These are phyloP conservation scores for Aristolochia contorta DNA, from an alignment of 164 flowering plant genomes.

Conservation along the genomic window DNA sequence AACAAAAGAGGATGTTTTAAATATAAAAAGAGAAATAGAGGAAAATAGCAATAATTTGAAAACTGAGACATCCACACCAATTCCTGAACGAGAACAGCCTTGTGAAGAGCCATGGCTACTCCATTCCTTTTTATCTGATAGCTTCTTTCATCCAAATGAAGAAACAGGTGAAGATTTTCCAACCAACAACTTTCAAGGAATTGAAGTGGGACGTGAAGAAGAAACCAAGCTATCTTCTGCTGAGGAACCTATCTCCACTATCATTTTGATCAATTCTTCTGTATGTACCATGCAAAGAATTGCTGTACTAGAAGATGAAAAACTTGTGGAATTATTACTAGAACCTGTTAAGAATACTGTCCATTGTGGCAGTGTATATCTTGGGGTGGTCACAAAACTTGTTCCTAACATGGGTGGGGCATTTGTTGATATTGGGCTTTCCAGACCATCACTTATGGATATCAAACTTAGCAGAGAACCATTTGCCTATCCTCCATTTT, in stretches of 20 bases:
- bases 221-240: conserved; percentile 16
- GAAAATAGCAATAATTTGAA: conserved; percentile 6
- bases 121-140: conserved; percentile 20
- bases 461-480: conserved; percentile 68
- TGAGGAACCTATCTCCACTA: conserved; percentile 43
- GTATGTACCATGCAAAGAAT: conserved; percentile 93
- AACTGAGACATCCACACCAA: conserved; percentile 8
- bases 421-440: conserved; percentile 80
- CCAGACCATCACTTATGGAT: conserved; percentile 79
- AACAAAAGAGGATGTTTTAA: conserved; percentile 11
- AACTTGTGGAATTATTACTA: conserved; percentile 74
- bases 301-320: conserved; percentile 78
- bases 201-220: conserved; percentile 26
- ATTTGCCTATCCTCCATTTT: conserved; percentile 63
- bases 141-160: conserved; percentile 10
- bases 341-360: conserved; percentile 88
- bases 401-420: conserved; percentile 98
- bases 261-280: conserved; percentile 83
- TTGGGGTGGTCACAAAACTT: conserved; percentile 77
- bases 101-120: conserved; percentile 89
- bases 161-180: conserved; percentile 10
- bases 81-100: conserved; percentile 40
- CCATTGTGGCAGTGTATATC: conserved; percentile 82
- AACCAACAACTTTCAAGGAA: conserved; percentile 19
- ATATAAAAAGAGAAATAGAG: conserved; percentile 11